Conservation (phyloP, 2,329 filamentous ascomycete genomes). For the Aureobasidium sp. region DNA sequence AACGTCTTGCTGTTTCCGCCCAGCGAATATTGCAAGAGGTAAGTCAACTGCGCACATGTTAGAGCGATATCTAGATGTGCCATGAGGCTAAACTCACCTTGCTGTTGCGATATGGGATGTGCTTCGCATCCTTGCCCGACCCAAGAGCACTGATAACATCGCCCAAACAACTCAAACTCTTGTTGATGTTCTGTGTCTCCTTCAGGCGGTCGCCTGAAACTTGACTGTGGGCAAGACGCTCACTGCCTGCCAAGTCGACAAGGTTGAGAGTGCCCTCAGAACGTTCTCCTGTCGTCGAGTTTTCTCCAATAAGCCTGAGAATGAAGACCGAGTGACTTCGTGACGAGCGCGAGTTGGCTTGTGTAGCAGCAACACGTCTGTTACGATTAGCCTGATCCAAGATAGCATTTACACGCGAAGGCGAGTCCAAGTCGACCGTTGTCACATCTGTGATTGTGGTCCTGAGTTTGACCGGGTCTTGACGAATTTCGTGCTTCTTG, state of each 20-base stretch:
- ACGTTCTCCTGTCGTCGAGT: conserved; percentile 68
- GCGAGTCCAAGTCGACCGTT: conserved; percentile 68
- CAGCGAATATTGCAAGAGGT: conserved; percentile 87
- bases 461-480: conserved; percentile 74
- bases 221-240: conserved; percentile 79
- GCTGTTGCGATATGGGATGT: conserved; percentile 91
- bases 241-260: conserved; percentile 89
- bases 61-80: background rate
- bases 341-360: conserved; percentile 89
- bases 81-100: conserved; percentile 51
- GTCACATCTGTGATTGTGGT: conserved; percentile 77
- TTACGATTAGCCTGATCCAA: conserved; percentile 76
- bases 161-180: conserved; percentile 80
- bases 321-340: conserved; percentile 96
- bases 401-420: conserved; percentile 71
- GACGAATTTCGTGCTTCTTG: conserved; percentile 82
- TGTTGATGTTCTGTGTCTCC: conserved; percentile 97
- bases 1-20: conserved; percentile 90
- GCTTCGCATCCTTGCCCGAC: conserved; percentile 60
- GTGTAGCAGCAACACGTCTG: conserved; percentile 90
- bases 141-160: conserved; percentile 95
- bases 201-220: conserved; percentile 80
- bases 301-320: conserved; percentile 60
- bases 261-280: conserved; percentile 93
- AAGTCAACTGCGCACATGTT: conserved; percentile 58